Conservation (phyloP, 129 eudicot species). For the Chrysanthemum lavandulifolium region DNA sequence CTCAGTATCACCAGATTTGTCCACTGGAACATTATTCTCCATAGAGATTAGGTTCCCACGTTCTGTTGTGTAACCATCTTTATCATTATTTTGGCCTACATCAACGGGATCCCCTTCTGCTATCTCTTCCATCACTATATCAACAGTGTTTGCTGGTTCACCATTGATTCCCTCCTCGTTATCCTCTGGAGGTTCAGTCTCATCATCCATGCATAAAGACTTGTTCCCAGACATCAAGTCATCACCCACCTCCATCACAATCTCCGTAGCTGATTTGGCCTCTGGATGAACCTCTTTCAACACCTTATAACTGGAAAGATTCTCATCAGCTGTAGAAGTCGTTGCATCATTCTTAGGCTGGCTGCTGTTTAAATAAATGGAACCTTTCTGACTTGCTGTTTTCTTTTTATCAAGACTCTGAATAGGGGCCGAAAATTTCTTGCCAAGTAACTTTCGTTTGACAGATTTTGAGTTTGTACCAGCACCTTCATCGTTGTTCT, state of each 20-base stretch:
- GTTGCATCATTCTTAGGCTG: constrained; percentile 32
- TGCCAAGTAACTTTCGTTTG: constrained; percentile 39
- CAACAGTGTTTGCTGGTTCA: background rate
- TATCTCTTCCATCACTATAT: background rate
- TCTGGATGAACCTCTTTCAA: constrained; percentile 22
- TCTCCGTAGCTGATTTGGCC: constrained; percentile 23
- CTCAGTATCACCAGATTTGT: constrained; percentile 26
- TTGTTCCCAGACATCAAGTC: constrained; percentile 7
- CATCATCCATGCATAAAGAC: constrained; percentile 44
- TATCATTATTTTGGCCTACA: constrained; percentile 10
- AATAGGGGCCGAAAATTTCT: constrained; percentile 51
- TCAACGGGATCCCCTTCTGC: background rate
- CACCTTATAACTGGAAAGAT: constrained; percentile 17
- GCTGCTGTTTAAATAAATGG: constrained; percentile 33
- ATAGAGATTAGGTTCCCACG: constrained; percentile 3
- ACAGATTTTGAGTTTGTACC: constrained; percentile 37
- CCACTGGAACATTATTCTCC: background rate
- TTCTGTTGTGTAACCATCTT: background rate
- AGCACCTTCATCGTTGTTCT: background rate
- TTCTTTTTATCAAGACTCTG: constrained; percentile 34
- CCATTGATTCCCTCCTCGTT: constrained; percentile 25
- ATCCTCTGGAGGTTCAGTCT: constrained; percentile 66
- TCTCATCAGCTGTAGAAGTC: constrained; percentile 16
- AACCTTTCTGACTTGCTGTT: constrained; percentile 46
- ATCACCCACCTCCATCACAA: constrained; percentile 16